Conservation (phyloP, 1,284 basidiomycete genomes). For the Ustilago bromivora region DNA sequence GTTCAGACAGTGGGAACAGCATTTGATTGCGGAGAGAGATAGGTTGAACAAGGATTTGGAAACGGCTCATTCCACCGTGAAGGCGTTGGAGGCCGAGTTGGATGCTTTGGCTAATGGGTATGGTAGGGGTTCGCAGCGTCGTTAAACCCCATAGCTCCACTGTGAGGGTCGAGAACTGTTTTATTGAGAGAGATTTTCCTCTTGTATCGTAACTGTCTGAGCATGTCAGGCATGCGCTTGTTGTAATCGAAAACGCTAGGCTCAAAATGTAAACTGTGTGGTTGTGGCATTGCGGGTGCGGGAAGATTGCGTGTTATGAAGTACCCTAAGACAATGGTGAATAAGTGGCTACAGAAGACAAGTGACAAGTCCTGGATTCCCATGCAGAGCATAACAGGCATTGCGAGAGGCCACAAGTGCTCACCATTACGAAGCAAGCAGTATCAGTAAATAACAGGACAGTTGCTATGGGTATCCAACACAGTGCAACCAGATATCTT, state of each 20-base stretch:
- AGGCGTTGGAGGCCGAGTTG: slow-evolving; percentile 67
- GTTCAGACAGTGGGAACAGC: slow-evolving; percentile 99
- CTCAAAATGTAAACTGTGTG: neutral
- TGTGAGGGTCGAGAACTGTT: neutral
- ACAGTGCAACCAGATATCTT: no score
- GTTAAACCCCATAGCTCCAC: slow-evolving; percentile 21
- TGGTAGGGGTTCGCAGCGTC: slow-evolving; percentile 54
- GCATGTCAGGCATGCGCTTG: neutral
- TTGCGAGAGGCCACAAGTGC: no score
- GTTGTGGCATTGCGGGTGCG: neutral
- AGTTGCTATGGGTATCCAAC: no score
- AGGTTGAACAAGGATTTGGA: slow-evolving; percentile 70
- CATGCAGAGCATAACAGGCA: no score
- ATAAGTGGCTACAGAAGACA: no score
- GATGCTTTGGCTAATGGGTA: slow-evolving; percentile 58
- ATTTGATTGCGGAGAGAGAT: slow-evolving; percentile 75
- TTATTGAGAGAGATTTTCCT: no score
- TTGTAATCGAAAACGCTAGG: neutral
- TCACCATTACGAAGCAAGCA: no score
- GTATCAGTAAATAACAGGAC: no score
- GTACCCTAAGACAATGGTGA: no score
- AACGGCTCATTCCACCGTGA: slow-evolving; percentile 66
- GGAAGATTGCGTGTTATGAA: no score
- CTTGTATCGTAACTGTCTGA: neutral
- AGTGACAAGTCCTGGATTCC: no score